Evolutionary conservation across 2,329 filamentous ascomycete genomes (phyloP), one percentile per base, ranked within the genome.

Genomic region (Phoma herbarum): DNA sequence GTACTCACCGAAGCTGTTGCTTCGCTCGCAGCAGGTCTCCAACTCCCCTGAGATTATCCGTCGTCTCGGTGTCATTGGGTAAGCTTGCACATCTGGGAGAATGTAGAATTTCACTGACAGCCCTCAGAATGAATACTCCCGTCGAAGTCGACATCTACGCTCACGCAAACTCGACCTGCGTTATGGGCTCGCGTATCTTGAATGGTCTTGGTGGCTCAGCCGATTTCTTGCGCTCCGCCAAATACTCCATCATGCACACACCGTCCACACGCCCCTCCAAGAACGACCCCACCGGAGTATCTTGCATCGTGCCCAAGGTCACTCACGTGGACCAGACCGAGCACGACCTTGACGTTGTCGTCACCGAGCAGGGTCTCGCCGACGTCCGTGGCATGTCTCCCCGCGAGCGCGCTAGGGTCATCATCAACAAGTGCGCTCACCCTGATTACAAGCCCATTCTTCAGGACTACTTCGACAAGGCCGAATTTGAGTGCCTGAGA

Each of bases 81-180:
- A 29, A 43, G 45, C 11, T 1, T 9, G 10, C 18, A 9, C 18
- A 10, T 16, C 1, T 16, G 4, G 12, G 51, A 29, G 12, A n/a
- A 29, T 8, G 14, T 9, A 2, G 18, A 2, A 6, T 20, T 2
- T 28, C 14, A 28, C 41, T 59, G 14, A 59, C n/a, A 8, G 1
- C 7, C 4, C 1, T 16, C 12, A 59, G 91, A 76, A 96, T 96
- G 92, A 96, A 96, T 84, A 96, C 92, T 0, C 92, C 92, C 22
- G 91, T 96, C 45, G 93, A 96, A 80, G 92, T 96, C 16, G 93
- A 96, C 79, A 96, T 96, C 72, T 96, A 96, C 80, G 93, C 92
- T 2, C 92, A 96, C 80, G 93, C 93, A 69, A 97, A 96, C 86
- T 89, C 85, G 61, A 96, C 92, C 53, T 93, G 90, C 73, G 92